A percentile compares a stretch with the other conserved stretches of the same genome.
These are phyloP conservation scores for Entomortierella beljakovae DNA, from an alignment of 192 early-diverging fungal species.

Conservation along the genomic window DNA sequence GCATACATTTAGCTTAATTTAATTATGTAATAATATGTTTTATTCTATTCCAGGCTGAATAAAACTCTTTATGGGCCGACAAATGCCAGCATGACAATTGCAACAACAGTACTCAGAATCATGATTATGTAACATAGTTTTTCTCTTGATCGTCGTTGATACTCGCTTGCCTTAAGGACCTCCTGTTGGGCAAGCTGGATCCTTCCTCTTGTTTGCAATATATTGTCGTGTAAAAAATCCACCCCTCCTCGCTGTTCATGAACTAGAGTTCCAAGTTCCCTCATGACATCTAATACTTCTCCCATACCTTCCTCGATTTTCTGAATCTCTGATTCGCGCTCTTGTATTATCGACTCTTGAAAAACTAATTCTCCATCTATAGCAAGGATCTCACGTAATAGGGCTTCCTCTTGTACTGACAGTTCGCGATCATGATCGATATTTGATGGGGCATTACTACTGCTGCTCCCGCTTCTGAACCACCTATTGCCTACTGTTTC, in stretches of 20 bases:
- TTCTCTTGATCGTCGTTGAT: slow-evolving; percentile 41
- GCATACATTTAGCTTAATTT: too few species aligned
- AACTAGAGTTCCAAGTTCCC: slow-evolving; percentile 36
- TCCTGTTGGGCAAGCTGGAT: slow-evolving; percentile 39
- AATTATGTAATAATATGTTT: background rate
- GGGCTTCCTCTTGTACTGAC: slow-evolving; percentile 33
- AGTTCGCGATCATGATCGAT: slow-evolving; percentile 35
- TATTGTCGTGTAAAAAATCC: slow-evolving; percentile 51
- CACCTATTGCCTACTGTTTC: background rate
- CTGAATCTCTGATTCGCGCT: slow-evolving; percentile 37
- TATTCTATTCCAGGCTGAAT: background rate
- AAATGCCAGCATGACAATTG: slow-evolving; percentile 34
- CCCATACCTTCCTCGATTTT: slow-evolving; percentile 43
- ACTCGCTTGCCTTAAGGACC: slow-evolving; percentile 42
- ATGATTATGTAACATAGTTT: slow-evolving; percentile 39
- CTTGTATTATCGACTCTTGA: slow-evolving; percentile 40
- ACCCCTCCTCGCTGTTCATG: slow-evolving; percentile 33
- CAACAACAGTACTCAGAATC: slow-evolving; percentile 32
- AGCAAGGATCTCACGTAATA: slow-evolving; percentile 30
- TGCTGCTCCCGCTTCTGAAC: background rate
- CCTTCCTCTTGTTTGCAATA: slow-evolving; percentile 33
- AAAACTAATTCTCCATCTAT: slow-evolving; percentile 42
- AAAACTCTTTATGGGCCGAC: slow-evolving; percentile 12
- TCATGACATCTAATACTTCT: slow-evolving; percentile 43
- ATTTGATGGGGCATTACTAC: background rate